phyloP scores from a whole-genome alignment of 192 early-diverging fungal species.

The Mortierella antarctica region DNA sequence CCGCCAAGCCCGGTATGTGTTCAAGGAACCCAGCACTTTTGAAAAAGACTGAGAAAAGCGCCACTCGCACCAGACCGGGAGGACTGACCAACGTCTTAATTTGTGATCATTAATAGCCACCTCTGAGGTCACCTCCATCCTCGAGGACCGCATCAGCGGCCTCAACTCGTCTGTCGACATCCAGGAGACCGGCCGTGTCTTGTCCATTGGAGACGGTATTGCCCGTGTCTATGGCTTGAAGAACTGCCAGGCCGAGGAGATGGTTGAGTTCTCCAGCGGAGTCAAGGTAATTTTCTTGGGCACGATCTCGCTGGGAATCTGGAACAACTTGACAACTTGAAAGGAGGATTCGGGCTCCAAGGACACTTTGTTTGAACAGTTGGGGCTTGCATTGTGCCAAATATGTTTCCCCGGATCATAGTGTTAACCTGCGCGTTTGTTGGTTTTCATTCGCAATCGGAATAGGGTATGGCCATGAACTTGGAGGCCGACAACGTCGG shows the following conservation, averaged over 20 bases:
- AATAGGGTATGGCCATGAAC: conserved; percentile 98
- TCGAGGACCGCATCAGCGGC: conserved; percentile 97
- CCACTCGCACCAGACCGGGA: not conserved
- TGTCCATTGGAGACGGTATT: conserved; percentile 99
- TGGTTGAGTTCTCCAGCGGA: conserved; percentile 99
- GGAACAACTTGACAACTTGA: not conserved
- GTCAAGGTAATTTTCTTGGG: conserved; percentile 75
- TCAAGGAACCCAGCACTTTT: not conserved
- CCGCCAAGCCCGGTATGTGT: conserved; percentile 62
- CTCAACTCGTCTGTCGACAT: conserved; percentile 86
- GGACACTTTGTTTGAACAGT: not conserved
- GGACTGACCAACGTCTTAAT: not conserved
- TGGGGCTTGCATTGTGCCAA: not conserved
- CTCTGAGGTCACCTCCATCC: conserved; percentile 97
- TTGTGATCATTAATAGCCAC: conserved; percentile 59
- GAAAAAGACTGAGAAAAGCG: not conserved
- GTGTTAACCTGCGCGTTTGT: not conserved
- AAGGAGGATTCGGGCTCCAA: not conserved
- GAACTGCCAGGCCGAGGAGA: conserved; percentile 99
- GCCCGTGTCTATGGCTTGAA: conserved; percentile 99
- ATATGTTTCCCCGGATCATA: not conserved
- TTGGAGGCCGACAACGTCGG: conserved; percentile 99
- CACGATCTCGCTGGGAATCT: not conserved
- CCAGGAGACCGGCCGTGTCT: conserved; percentile 97
- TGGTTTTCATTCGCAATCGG: conserved; percentile 67